Base-by-base conservation (phyloP, 2,329 filamentous ascomycete genomes). In the Diaporthe caulivora region DNA sequence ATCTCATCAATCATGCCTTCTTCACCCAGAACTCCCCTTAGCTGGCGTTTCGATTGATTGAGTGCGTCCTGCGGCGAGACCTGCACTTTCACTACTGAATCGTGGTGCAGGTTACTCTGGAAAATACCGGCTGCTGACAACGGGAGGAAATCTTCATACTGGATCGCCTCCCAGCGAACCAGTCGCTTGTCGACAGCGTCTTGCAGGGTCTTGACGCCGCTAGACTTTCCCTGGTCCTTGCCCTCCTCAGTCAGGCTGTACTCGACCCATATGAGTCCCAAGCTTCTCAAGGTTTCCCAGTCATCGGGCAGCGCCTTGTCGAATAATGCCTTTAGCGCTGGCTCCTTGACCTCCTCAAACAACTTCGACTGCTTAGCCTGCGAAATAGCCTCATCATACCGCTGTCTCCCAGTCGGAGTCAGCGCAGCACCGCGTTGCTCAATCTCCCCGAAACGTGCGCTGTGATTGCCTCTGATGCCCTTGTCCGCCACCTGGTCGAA, bases 71-170 rank as follows among this genome's bases (percentile, higher is more conserved):
- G 17, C 0, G 58, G 49, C 26, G 60, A 47, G 17, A 3, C n/a
- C 0, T 62, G 37, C 24, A 64, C 29, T 2, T n/a, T 24, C 11
- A 68, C 60, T 29, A 44, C 31, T 42, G 62, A 62, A 26, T 55
- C 53, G 3, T 67, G 68, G 31, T 72, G 74, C 47, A 75, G 37
- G 21, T 75, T 75, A 18, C 68, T 72, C 55, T 75, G 74, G 37
- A 75, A 75, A 37, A 89, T 89, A 0, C 87, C 87, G 0, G 86
- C 87, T 0, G 87, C 87, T 1, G 86, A 88, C 2, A 89, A 78
- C 0, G 87, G 87, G 5, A 89, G 79, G 62, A 89, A 89, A 70
- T 89, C 87, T 72, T 89, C 87, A 72, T 89, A 89, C 0, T 84
- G 87, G 24, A 89, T 82, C 2, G 87, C 85, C 3, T 82, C 77